These are phyloP conservation scores for Phaffia australis DNA, from an alignment of 768 basidiomycete species.

Conservation along the genomic window DNA sequence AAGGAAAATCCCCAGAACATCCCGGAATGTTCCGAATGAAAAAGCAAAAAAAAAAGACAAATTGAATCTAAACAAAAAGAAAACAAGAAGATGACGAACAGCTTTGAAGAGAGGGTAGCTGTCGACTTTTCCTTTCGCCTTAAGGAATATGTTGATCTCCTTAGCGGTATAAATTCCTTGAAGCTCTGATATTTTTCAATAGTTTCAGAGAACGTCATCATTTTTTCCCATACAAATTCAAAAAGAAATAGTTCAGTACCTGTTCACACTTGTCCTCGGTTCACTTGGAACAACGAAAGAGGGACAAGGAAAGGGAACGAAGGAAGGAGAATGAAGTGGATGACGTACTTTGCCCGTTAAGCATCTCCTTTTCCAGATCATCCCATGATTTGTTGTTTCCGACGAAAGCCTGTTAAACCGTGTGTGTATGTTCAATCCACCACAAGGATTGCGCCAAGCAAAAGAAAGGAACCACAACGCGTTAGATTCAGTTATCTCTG, in stretches of 20 bases:
- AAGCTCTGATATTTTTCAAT: conserved; percentile 12
- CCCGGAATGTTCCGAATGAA: background rate
- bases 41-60: conserved; percentile 1
- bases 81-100: background rate
- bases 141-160: conserved; percentile 24
- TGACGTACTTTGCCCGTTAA: conserved; percentile 33
- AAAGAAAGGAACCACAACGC: background rate
- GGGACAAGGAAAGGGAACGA: background rate
- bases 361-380: conserved; percentile 21
- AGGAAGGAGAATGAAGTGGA: background rate
- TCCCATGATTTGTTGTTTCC: conserved; percentile 11
- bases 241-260: background rate
- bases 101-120: conserved; percentile 21
- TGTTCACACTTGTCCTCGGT: background rate
- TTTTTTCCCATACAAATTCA: too few relatives aligned
- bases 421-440: too few relatives aligned
- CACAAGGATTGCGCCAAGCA: background rate
- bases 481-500: too few relatives aligned
- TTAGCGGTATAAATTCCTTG: conserved; percentile 25
- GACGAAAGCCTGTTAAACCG: conserved; percentile 12
- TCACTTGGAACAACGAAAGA: background rate
- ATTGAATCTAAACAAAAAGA: background rate
- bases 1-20: too few relatives aligned
- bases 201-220: background rate
- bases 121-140: conserved; percentile 15